These are phyloP conservation scores for Entomortierella beljakovae DNA, from an alignment of 192 early-diverging fungal genomes.

Conservation along the genomic window DNA sequence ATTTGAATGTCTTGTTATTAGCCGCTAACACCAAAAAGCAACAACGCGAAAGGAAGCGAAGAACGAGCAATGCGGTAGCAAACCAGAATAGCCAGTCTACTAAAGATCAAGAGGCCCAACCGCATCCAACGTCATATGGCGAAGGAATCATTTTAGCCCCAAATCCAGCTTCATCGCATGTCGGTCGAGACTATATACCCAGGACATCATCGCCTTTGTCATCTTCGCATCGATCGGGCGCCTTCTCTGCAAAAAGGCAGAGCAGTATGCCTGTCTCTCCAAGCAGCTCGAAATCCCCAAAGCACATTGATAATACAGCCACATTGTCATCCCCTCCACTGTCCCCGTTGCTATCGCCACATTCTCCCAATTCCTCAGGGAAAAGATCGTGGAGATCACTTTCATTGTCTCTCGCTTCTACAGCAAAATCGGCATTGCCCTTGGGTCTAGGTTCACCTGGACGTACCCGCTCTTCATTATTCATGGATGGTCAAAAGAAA, in stretches of 20 bases:
- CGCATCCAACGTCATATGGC: background rate
- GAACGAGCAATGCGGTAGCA: background rate
- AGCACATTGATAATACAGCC: background rate
- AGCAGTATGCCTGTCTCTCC: slow-evolving; percentile 4
- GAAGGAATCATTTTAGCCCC: background rate
- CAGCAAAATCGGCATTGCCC: slow-evolving; percentile 30
- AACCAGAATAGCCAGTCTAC: background rate
- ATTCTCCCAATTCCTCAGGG: slow-evolving; percentile 13
- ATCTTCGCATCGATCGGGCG: background rate
- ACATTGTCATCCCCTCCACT: background rate
- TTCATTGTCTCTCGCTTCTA: slow-evolving; percentile 15
- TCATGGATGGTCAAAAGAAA: background rate
- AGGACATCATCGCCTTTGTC: background rate
- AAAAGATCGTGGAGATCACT: slow-evolving; percentile 35
- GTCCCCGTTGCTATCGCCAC: background rate
- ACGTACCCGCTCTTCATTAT: background rate
- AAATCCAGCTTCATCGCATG: background rate
- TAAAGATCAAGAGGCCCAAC: background rate
- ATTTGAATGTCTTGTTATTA: too few species aligned
- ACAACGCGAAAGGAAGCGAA: slow-evolving; percentile 21
- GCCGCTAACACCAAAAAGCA: too few species aligned
- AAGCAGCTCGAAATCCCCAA: background rate
- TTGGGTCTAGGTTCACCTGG: slow-evolving; percentile 12
- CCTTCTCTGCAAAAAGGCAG: background rate
- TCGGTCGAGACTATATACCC: background rate